A percentile compares a stretch with the other conserved stretches of the same genome.
Evolutionary conservation across 2,329 filamentous ascomycete species (phyloP).

Genomic region (Fusarium tjaetaba): DNA sequence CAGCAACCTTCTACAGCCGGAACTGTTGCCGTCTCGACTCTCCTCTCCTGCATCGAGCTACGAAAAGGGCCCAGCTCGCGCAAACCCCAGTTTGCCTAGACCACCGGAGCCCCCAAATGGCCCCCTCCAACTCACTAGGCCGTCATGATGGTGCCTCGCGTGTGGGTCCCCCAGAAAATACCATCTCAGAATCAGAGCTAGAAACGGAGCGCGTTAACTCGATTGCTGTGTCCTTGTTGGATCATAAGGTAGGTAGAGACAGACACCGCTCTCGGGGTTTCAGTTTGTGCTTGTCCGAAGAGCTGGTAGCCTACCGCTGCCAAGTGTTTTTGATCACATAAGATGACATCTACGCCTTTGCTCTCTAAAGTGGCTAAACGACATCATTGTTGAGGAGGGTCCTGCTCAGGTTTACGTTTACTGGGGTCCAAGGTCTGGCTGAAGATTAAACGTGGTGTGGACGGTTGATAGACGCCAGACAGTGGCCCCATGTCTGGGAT

Average conservation of each 20-base stretch:
- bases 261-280: not conserved
- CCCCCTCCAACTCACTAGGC: constrained; percentile 23
- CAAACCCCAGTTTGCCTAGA: constrained; percentile 43
- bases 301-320: not conserved
- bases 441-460: constrained; percentile 34
- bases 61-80: constrained; percentile 30
- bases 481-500: constrained; percentile 36
- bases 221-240: constrained; percentile 1
- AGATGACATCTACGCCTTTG: not conserved
- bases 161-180: constrained; percentile 19
- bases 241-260: not conserved
- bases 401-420: constrained; percentile 1
- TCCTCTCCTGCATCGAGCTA: constrained; percentile 33
- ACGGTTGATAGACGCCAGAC: constrained; percentile 37
- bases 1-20: constrained; percentile 22
- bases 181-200: constrained; percentile 12
- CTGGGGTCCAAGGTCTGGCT: constrained; percentile 7
- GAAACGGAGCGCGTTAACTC: not conserved
- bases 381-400: constrained; percentile 23
- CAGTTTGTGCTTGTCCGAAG: not conserved
- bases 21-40: constrained; percentile 24
- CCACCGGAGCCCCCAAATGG: constrained; percentile 32
- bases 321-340: not conserved
- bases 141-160: constrained; percentile 28
- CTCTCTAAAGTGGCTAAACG: not conserved